These are phyloP conservation scores for Abortiporus biennis DNA, from an alignment of 1,284 basidiomycete species.

Conservation along the genomic window DNA sequence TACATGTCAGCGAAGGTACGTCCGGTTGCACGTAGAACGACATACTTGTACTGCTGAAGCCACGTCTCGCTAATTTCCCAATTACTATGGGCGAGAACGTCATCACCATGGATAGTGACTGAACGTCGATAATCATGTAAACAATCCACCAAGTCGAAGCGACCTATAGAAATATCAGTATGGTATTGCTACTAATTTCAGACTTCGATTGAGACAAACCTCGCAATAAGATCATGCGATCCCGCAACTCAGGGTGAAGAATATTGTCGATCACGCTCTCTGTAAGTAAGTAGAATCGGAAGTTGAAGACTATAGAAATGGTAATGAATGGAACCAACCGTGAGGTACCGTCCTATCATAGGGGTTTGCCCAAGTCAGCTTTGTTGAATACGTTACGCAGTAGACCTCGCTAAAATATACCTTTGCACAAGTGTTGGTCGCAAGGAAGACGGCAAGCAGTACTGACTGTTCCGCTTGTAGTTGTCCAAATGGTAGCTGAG, in stretches of 20 bases:
- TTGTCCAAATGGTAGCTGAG: slow-evolving; percentile 81
- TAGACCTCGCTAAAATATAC: slow-evolving; percentile 35
- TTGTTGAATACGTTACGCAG: neutral
- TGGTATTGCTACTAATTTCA: slow-evolving; percentile 6
- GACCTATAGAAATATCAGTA: slow-evolving; percentile 38
- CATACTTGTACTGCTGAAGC: slow-evolving; percentile 75
- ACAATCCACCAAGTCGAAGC: slow-evolving; percentile 73
- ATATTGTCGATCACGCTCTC: slow-evolving; percentile 88
- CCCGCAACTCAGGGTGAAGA: slow-evolving; percentile 80
- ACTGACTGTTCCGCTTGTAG: slow-evolving; percentile 72
- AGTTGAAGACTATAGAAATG: slow-evolving; percentile 1
- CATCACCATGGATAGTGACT: slow-evolving; percentile 79
- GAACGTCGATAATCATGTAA: slow-evolving; percentile 61
- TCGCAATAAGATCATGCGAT: slow-evolving; percentile 83
- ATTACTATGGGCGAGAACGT: slow-evolving; percentile 79
- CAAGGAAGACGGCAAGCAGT: slow-evolving; percentile 83
- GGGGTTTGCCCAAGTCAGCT: too few relatives aligned
- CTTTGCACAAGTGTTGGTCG: slow-evolving; percentile 82
- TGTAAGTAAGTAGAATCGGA: slow-evolving; percentile 23
- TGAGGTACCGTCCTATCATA: slow-evolving; percentile 72
- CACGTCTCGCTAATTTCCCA: slow-evolving; percentile 87
- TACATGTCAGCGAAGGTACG: neutral
- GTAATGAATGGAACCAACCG: slow-evolving; percentile 36
- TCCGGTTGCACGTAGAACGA: too few relatives aligned
- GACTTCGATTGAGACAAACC: slow-evolving; percentile 50